Conservation (phyloP, 2,329 filamentous ascomycete genomes). For the Ophiostoma ulmi region DNA sequence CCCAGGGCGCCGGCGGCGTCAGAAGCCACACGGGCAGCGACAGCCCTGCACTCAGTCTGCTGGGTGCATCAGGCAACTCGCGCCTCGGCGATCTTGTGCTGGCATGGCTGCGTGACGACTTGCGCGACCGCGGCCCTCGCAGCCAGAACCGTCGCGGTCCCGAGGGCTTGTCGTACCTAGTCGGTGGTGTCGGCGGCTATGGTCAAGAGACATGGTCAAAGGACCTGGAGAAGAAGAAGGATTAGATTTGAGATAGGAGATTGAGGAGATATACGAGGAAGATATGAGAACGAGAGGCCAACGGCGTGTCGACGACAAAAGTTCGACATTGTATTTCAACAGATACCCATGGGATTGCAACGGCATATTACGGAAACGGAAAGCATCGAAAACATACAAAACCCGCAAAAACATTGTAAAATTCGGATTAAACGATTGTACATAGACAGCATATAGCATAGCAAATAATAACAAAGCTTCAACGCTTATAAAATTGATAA, state of each 20-base stretch:
- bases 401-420: not conserved
- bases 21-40: conserved; percentile 27
- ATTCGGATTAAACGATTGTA: not conserved
- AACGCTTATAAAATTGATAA: not conserved
- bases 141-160: conserved; percentile 50
- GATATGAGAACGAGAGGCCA: not conserved
- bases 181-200: conserved; percentile 52
- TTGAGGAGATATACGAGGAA: not conserved
- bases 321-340: conserved; percentile 19
- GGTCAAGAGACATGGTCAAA: conserved; percentile 43
- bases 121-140: conserved; percentile 72
- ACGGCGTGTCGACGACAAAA: not conserved
- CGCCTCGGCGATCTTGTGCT: conserved; percentile 82
- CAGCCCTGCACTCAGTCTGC: conserved; percentile 17
- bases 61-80: conserved; percentile 62
- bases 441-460: not conserved
- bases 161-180: conserved; percentile 60
- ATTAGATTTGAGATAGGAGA: not conserved
- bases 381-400: conserved; percentile 12
- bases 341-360: conserved; percentile 23
- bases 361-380: not conserved
- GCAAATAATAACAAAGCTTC: not conserved
- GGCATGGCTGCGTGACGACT: conserved; percentile 76
- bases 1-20: not conserved
- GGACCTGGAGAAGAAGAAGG: conserved; percentile 15